These are phyloP conservation scores for Solanum hybrid DNA, from an alignment of 305 asterid genomes.

Conservation along the genomic window DNA sequence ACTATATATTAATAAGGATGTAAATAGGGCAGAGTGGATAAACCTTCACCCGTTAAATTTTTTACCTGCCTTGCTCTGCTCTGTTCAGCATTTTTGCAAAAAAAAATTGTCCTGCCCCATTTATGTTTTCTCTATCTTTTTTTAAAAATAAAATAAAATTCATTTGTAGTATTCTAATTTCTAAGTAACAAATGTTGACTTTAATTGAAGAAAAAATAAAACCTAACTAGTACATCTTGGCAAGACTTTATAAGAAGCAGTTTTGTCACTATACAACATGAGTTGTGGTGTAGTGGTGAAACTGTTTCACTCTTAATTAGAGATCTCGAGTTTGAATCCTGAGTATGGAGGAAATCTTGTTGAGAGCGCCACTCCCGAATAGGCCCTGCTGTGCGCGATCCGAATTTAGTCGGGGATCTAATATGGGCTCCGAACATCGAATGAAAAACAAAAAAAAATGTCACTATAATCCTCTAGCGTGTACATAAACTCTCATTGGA, in stretches of 20 bases:
- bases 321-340: neutral
- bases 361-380: too few species aligned
- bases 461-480: neutral
- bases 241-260: neutral
- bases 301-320: neutral
- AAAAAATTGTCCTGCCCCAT: too few species aligned
- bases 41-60: too few species aligned
- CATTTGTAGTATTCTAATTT: too few species aligned
- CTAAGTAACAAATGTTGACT: neutral
- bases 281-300: too few species aligned
- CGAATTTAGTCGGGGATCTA: rapidly evolving
- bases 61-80: too few species aligned
- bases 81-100: too few species aligned
- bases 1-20: too few species aligned
- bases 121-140: too few species aligned
- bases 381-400: neutral
- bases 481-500: neutral
- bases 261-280: neutral
- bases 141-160: too few species aligned
- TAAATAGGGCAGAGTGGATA: too few species aligned
- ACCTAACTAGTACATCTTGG: neutral
- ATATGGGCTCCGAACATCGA: neutral
- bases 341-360: too few species aligned
- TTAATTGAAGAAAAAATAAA: neutral
- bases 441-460: neutral